phyloP scores from a whole-genome alignment of 768 basidiomycete genomes.

The Boletus barrowsii region DNA sequence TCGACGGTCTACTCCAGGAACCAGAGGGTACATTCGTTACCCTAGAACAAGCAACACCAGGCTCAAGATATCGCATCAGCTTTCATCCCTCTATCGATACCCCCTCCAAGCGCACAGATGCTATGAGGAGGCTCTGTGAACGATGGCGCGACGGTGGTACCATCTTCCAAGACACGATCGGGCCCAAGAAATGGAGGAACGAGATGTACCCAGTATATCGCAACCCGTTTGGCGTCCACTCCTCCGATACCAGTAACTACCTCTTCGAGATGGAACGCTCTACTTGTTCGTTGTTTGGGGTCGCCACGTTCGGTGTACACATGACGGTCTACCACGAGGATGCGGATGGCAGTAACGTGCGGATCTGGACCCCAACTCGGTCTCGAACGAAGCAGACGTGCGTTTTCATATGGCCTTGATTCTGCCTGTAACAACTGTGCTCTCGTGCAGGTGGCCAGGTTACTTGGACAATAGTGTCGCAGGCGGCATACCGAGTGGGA shows the following conservation, averaged over 20 bases:
- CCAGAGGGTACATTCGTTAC: constrained; percentile 43
- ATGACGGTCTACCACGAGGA: constrained; percentile 63
- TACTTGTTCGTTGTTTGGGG: constrained; percentile 84
- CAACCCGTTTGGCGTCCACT: constrained; percentile 56
- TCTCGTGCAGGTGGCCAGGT: constrained; percentile 65
- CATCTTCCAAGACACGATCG: constrained; percentile 62
- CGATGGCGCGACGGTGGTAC: constrained; percentile 66
- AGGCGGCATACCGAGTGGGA: constrained; percentile 86
- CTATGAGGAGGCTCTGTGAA: constrained; percentile 65
- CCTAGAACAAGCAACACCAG: constrained; percentile 27
- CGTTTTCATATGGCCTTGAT: constrained; percentile 25
- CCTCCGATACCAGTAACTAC: constrained; percentile 51
- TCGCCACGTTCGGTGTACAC: constrained; percentile 91
- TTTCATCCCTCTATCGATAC: constrained; percentile 53
- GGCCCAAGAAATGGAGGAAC: constrained; percentile 76
- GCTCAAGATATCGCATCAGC: constrained; percentile 35
- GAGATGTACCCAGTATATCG: constrained; percentile 81
- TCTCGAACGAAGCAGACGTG: constrained; percentile 87
- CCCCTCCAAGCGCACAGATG: constrained; percentile 55
- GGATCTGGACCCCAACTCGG: constrained; percentile 86
- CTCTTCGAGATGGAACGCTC: constrained; percentile 89
- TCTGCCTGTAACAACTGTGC: not conserved
- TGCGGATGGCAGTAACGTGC: constrained; percentile 39
- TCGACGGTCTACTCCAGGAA: constrained; percentile 53
- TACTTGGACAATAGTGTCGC: constrained; percentile 89